Base-by-base conservation (phyloP, 2,329 filamentous ascomycete genomes). In the Meredithiella fracta region DNA sequence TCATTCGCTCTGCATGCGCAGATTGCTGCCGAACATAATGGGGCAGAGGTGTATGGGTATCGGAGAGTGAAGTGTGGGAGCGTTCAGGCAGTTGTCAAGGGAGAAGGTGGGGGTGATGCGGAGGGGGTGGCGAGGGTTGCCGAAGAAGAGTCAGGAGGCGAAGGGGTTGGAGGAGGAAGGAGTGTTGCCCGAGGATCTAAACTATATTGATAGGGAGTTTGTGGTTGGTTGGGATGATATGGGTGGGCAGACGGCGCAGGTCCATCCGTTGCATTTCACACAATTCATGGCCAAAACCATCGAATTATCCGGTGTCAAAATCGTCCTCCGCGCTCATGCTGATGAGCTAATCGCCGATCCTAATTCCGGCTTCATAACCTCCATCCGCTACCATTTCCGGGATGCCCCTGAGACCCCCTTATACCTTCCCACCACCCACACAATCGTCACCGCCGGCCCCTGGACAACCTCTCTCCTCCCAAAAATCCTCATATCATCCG, bases 211-310 rank as follows among this genome's bases (percentile, higher is more conserved):
- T 54, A 70, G 76, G 1, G 78, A 82, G 3, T 71, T 82, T 1
- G 70, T 94, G 22, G 71, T 72, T 54, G 73, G 74, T 20, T 97
- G 94, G 68, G 80, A 86, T 34, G 80, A 84, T 65, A 96, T 97
- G 88, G 88, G 87, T 23, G 61, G 65, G 1, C 86, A 88, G 59
- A 97, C 92, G 1, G 86, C 92, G 0, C 92, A 98, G 68, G 91
- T 97, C 2, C 91, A 98, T 64, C 92, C 92, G 0, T 86, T 83
- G 60, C 82, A 88, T 47, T 97, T 98, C 65, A 97, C 92, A 0
- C 91, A 80, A 0, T 75, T 82, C 15, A 94, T 97, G 68, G 86
- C 86, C 3, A 72, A 79, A 44, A 74, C 96, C 11, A 89, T 91
- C 0, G 70, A 77, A 56, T 78, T 86, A 53, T 76, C 75, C 25